A percentile compares a stretch with the other conserved stretches of the same genome.
Conservation (phyloP, 192 early-diverging fungal genomes). For the Coemansia sp. region DNA sequence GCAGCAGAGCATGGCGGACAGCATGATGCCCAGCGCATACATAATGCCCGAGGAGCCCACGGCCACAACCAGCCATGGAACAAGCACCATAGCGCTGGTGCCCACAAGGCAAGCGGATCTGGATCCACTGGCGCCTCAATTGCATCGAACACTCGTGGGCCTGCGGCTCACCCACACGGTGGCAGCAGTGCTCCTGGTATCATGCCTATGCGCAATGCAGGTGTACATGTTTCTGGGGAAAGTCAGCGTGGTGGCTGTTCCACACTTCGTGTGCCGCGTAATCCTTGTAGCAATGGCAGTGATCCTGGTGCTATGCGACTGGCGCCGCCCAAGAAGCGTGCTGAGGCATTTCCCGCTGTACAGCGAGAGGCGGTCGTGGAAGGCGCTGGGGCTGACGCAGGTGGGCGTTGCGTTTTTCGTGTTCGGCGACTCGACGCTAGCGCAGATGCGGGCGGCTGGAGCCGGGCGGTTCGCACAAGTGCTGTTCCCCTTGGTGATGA, state of each 20-base stretch:
- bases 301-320: constrained; percentile 39
- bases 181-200: constrained; percentile 11
- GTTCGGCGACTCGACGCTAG: constrained; percentile 35
- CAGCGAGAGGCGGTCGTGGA: constrained; percentile 25
- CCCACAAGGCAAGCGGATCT: background rate
- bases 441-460: constrained; percentile 10
- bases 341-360: constrained; percentile 47
- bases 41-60: constrained; percentile 15
- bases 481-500: constrained; percentile 34
- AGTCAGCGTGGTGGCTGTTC: constrained; percentile 25
- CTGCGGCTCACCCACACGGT: constrained; percentile 26
- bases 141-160: background rate
- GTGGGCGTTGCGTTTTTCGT: constrained; percentile 39
- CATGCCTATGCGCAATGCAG: constrained; percentile 34
- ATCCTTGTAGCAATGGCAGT: constrained; percentile 23
- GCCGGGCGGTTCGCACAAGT: constrained; percentile 15
- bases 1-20: background rate
- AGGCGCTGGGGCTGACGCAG: constrained; percentile 43
- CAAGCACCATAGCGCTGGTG: constrained; percentile 5
- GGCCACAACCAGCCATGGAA: background rate
- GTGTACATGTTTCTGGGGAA: constrained; percentile 35
- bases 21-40: constrained; percentile 6
- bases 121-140: constrained; percentile 7
- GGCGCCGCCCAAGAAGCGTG: constrained; percentile 15
- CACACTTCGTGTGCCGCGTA: constrained; percentile 39